phyloP scores from a whole-genome alignment of 768 basidiomycete genomes.

The Agaricus subrufescens region DNA sequence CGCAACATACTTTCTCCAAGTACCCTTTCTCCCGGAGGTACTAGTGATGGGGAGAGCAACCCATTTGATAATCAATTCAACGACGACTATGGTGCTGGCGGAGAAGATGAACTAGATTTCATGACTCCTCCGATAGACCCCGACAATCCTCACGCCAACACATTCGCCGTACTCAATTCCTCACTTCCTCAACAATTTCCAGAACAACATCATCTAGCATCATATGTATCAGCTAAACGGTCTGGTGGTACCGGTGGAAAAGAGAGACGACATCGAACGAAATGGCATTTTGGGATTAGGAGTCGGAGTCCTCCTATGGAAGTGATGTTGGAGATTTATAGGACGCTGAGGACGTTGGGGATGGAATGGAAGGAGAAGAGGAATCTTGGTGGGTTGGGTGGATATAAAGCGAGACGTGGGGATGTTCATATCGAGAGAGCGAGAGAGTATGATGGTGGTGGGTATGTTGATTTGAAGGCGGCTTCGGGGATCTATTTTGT shows the following conservation, averaged over 20 bases:
- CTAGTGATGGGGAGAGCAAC: slow-evolving; percentile 61
- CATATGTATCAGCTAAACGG: slow-evolving; percentile 56
- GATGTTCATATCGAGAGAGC: slow-evolving; percentile 55
- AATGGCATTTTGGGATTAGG: slow-evolving; percentile 98
- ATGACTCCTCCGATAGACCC: slow-evolving; percentile 16
- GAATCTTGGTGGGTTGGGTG: slow-evolving; percentile 68
- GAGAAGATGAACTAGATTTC: slow-evolving; percentile 33
- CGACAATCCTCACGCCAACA: slow-evolving; percentile 14
- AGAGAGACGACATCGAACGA: slow-evolving; percentile 73
- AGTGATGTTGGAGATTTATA: slow-evolving; percentile 98
- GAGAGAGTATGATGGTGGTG: slow-evolving; percentile 54
- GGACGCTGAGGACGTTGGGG: slow-evolving; percentile 80
- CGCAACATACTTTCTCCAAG: slow-evolving; percentile 64
- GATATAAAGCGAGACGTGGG: slow-evolving; percentile 30
- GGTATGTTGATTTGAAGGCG: slow-evolving; percentile 59
- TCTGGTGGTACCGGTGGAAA: slow-evolving; percentile 37
- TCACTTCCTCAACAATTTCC: slow-evolving; percentile 67
- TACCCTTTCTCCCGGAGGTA: slow-evolving; percentile 56
- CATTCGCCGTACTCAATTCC: slow-evolving; percentile 77
- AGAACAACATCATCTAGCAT: slow-evolving; percentile 64
- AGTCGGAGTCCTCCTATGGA: slow-evolving; percentile 96
- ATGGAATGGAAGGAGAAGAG: slow-evolving; percentile 99
- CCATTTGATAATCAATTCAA: slow-evolving; percentile 78
- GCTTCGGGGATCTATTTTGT: slow-evolving; percentile 87
- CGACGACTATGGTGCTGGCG: slow-evolving; percentile 48